phyloP scores from a whole-genome alignment of 2,329 filamentous ascomycete species.

The Botryotinia globosa region DNA sequence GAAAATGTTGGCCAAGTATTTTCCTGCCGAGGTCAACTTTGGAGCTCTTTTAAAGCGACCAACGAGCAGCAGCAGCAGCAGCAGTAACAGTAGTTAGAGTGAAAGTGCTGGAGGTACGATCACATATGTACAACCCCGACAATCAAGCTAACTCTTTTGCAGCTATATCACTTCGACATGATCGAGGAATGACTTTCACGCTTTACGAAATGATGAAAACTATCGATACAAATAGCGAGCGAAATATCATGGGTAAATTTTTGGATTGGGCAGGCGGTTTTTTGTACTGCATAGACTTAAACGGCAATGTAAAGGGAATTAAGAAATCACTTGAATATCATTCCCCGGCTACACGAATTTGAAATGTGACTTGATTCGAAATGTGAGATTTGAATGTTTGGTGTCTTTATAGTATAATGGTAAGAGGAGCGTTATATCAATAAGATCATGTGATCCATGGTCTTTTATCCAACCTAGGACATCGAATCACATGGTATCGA shows the following conservation, averaged over 20 bases:
- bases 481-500: background rate
- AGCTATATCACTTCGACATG: background rate
- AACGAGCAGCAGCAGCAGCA: background rate
- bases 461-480: background rate
- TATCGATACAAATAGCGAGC: conserved; percentile 24
- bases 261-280: background rate
- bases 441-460: background rate
- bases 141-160: background rate
- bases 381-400: background rate
- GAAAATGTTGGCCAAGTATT: background rate
- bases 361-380: background rate
- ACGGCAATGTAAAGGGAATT: background rate
- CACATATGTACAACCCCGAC: background rate
- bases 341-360: background rate
- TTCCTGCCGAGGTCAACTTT: background rate
- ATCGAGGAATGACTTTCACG: background rate
- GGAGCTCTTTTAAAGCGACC: background rate
- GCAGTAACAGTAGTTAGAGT: background rate
- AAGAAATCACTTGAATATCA: background rate
- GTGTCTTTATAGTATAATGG: background rate
- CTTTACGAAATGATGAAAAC: conserved; percentile 39
- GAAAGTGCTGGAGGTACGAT: background rate
- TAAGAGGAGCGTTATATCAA: background rate
- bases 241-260: background rate
- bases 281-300: background rate